Evolutionary conservation across 345 rosid species (phyloP).

Genomic region (Psidium friedrichsthalianum): DNA sequence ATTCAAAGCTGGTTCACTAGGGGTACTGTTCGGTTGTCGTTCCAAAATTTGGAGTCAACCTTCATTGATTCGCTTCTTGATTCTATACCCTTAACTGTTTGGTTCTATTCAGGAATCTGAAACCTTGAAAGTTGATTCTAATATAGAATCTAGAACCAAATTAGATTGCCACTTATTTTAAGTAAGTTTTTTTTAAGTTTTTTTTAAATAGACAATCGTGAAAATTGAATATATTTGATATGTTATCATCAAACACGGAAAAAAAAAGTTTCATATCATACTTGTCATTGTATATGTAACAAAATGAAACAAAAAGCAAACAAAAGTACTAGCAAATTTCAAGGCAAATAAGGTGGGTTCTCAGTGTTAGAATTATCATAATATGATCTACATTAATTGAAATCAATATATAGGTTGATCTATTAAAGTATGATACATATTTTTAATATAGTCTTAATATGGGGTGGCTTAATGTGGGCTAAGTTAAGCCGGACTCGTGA

Average conservation of each 20-base stretch:
- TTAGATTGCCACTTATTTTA: no score
- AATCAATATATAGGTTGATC: no score
- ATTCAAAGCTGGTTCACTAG: not conserved
- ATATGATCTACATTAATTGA: no score
- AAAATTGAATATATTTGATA: not conserved
- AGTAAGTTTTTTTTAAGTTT: not conserved
- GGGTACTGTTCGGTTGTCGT: not conserved
- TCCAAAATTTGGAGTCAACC: not conserved
- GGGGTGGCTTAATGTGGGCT: no score
- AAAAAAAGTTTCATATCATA: not conserved
- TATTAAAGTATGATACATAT: no score
- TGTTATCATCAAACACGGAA: not conserved
- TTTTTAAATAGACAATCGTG: not conserved
- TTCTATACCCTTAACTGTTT: rapidly evolving
- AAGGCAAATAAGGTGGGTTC: not conserved
- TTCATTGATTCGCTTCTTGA: rapidly evolving
- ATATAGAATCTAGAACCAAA: not conserved
- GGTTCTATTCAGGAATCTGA: rapidly evolving
- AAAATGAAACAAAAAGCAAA: not conserved
- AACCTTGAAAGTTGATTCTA: not conserved
- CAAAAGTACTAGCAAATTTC: rapidly evolving
- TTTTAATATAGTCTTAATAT: no score
- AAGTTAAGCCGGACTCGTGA: no score
- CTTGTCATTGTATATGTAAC: not conserved
- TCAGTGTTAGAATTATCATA: no score